Base-by-base conservation (phyloP, 2,329 filamentous ascomycete genomes). In the Mycocentrospora acerina region DNA sequence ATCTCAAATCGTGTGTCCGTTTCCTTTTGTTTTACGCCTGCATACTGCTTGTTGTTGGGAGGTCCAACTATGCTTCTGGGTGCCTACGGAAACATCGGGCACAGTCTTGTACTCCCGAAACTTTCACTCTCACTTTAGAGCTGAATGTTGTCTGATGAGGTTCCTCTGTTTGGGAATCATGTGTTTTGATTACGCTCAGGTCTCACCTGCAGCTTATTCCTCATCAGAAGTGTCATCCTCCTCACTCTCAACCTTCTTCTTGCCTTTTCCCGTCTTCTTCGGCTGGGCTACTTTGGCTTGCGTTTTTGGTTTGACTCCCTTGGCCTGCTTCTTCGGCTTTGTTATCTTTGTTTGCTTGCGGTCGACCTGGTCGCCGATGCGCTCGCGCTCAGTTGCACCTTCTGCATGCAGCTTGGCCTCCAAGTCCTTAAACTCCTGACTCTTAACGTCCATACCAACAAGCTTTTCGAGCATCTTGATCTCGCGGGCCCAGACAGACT, bases 391-490 rank as follows among this genome's bases (percentile, higher is more conserved):
- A 8, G 71, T 72, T 13, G 73, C 75, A 1, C 93, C 93, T 58
- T 80, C 73, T 25, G 78, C 80, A 41, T 85, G 77, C 51, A 97
- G 65, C 33, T 80, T 75, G 40, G 68, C 65, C 50, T 89, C 88
- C 35, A 88, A 68, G 10, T 72, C 66, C 51, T 68, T 72, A 62
- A 96, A 96, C 55, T 87, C 83, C 7, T 83, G 75, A n/a, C 80
- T 75, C 24, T 89, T 85, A 0, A 80, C 64, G 62, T 96, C 86
- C 80, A 90, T 88, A 7, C 84, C 91, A 27, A 96, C 85, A 34
- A 98, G 73, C 30, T 82, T 82, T 70, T 98, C 93, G 4, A 98
- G 77, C 48, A 97, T 73, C 72, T 96, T 96, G 69, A 98, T 97
- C 71, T 98, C 93, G 30, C 83, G 78, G 1, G 90, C 90, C 90